These are phyloP conservation scores for Saccharomycopsis babjevae DNA, from an alignment of 805 yeast genomes.

Conservation along the genomic window DNA sequence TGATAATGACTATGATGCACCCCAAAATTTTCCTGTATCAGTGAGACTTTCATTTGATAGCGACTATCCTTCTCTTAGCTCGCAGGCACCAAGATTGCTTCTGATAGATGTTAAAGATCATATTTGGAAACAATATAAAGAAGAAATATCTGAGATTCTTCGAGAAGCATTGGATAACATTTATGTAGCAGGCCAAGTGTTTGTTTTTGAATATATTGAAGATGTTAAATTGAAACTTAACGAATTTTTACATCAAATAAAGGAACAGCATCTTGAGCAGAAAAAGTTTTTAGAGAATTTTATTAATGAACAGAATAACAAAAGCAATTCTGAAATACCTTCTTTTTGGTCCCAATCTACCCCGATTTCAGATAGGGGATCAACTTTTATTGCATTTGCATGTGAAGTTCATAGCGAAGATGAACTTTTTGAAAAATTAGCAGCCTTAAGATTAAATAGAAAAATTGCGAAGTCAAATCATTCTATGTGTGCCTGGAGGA, in stretches of 20 bases:
- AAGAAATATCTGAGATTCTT: slow-evolving; percentile 38
- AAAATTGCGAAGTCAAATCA: slow-evolving; percentile 63
- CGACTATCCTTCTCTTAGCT: slow-evolving; percentile 43
- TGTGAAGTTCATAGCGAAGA: slow-evolving; percentile 50
- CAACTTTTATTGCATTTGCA: slow-evolving; percentile 76
- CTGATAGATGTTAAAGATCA: not conserved
- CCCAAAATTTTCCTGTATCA: slow-evolving; percentile 6
- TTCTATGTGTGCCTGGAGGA: slow-evolving; percentile 82
- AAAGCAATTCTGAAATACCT: slow-evolving; percentile 33
- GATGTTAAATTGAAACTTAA: slow-evolving; percentile 49
- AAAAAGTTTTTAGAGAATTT: slow-evolving; percentile 16
- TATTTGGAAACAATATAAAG: slow-evolving; percentile 28
- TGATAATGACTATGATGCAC: not conserved
- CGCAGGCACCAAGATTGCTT: not conserved
- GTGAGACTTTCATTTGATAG: slow-evolving; percentile 66
- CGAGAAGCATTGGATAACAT: slow-evolving; percentile 43
- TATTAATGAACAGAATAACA: slow-evolving; percentile 20
- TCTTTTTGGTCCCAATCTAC: slow-evolving; percentile 71
- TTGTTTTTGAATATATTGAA: slow-evolving; percentile 66
- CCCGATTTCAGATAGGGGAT: slow-evolving; percentile 71
- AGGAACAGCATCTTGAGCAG: slow-evolving; percentile 21
- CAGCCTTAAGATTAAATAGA: slow-evolving; percentile 47
- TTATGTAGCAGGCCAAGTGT: slow-evolving; percentile 55
- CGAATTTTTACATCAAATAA: slow-evolving; percentile 21
- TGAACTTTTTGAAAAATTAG: slow-evolving; percentile 50